phyloP scores from a whole-genome alignment of 116 monocot species.

The Trichopus zeylanicus region DNA sequence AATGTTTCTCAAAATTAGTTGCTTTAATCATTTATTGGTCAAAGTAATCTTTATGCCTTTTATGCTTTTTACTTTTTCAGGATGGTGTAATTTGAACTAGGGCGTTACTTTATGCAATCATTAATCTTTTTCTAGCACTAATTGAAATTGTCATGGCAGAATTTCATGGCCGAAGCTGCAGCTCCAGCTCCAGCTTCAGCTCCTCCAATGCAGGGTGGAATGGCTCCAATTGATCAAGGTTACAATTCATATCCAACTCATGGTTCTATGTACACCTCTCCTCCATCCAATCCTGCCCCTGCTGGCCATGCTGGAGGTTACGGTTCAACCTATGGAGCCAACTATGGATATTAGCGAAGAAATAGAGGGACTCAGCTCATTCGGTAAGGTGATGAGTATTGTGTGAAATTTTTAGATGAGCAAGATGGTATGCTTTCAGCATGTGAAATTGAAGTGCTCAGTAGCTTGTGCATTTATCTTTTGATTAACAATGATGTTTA shows the following conservation, averaged over 20 bases:
- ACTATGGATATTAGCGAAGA: slow-evolving; percentile 57
- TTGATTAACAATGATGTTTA: too few relatives aligned
- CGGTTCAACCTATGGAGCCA: slow-evolving; percentile 45
- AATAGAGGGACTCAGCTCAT: too few relatives aligned
- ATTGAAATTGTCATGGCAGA: slow-evolving; percentile 28
- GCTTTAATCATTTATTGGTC: too few relatives aligned
- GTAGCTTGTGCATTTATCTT: too few relatives aligned
- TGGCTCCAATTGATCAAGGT: slow-evolving; percentile 24
- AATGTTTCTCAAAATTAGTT: too few relatives aligned
- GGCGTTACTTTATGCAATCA: not conserved
- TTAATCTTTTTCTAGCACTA: not conserved
- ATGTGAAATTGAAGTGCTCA: too few relatives aligned
- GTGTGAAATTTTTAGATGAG: too few relatives aligned
- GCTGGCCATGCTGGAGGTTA: slow-evolving; percentile 29
- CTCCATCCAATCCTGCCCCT: slow-evolving; percentile 17
- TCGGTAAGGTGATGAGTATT: too few relatives aligned
- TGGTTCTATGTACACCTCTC: slow-evolving; percentile 24
- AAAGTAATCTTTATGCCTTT: too few relatives aligned
- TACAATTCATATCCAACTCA: slow-evolving; percentile 40
- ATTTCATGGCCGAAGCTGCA: slow-evolving; percentile 83
- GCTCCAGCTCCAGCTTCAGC: slow-evolving; percentile 20
- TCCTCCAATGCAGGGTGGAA: slow-evolving; percentile 9
- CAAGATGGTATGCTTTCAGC: too few relatives aligned
- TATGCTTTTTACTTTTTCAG: too few relatives aligned
- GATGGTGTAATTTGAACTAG: not conserved